Base-by-base conservation (phyloP, 805 yeast genomes). In the Kuraishia molischiana region DNA sequence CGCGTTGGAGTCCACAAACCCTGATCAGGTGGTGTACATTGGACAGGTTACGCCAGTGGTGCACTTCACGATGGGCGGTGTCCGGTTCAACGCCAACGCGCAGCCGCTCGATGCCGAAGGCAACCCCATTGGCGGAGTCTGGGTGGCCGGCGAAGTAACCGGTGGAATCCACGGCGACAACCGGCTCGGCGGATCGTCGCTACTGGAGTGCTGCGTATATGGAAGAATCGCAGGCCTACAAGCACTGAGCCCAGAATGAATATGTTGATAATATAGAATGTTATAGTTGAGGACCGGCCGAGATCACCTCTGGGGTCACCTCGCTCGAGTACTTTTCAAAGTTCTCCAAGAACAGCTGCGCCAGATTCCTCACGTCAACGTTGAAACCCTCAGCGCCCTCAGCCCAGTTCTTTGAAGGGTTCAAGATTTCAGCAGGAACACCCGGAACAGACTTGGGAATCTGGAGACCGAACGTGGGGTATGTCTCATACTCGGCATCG, bases 361-460 rank as follows among this genome's bases (percentile, higher is more conserved):
- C 97, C 58, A 90, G 78, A 42, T 72, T 69, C 41, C 60, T 59
- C 44, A 79, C 81, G 58, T 81, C 83, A 29, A 48, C 46, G 32
- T 51, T 52, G 60, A 75, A 79, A 48, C 72, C 73, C 13, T 53
- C 69, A 37, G 57, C 49, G 41, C 83, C 81, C 43, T 67, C 74
- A 44, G 70, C 65, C 95, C 95, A 86, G 47, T 80, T 76, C 50
- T 68, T 77, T 42, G 87, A 69, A 44, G 98, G 98, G 65, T 90
- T 87, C 56, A 90, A 74, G 44, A 90, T 60, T 55, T 82, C 89
- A 18, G 69, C 38, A 47, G 98, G 97, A 43, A 90, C 97, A 44
- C 79, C 76, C 18, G 83, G 79, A 51, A 81, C 83, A 30, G 77
- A 51, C 58, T 72, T 85, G 64, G 98, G 98, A 48, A 92, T 77